phyloP scores from a whole-genome alignment of 805 yeast genomes.

The Starmera amethionina region DNA sequence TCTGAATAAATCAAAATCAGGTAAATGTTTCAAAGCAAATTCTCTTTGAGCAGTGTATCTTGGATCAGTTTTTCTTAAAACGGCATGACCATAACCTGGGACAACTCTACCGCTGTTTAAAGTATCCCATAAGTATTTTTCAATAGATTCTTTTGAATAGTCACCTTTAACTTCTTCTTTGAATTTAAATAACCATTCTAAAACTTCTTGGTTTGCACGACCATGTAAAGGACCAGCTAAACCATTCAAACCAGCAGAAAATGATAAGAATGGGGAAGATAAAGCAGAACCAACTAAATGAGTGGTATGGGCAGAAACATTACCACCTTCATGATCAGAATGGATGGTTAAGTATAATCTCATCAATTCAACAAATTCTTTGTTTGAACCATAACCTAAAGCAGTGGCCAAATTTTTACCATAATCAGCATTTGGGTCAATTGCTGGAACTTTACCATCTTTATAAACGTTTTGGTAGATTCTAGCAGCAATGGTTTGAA shows the following conservation, averaged over 20 bases:
- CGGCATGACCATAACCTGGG: conserved; percentile 88
- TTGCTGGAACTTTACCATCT: conserved; percentile 57
- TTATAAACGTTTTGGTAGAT: conserved; percentile 79
- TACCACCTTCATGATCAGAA: conserved; percentile 88
- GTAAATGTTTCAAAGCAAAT: conserved; percentile 67
- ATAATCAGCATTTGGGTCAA: conserved; percentile 51
- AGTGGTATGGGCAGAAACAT: conserved; percentile 80
- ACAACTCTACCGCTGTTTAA: conserved; percentile 76
- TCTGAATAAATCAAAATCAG: conserved; percentile 71
- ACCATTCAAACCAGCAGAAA: conserved; percentile 79
- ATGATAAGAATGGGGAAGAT: conserved; percentile 67
- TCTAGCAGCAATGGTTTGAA: conserved; percentile 73
- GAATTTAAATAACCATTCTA: conserved; percentile 70
- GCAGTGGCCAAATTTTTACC: conserved; percentile 53
- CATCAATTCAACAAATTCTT: conserved; percentile 69
- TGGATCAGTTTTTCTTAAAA: conserved; percentile 81
- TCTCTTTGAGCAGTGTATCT: conserved; percentile 81
- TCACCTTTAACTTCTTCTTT: conserved; percentile 51
- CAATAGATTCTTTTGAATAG: conserved; percentile 57
- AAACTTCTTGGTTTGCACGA: conserved; percentile 80
- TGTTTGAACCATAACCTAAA: conserved; percentile 46
- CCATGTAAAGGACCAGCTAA: conserved; percentile 86
- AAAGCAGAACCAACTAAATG: conserved; percentile 80
- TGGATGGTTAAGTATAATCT: conserved; percentile 76
- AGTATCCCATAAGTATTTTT: conserved; percentile 70